Evolutionary conservation across 768 basidiomycete genomes (phyloP), one percentile per base, ranked within the genome.

Genomic region (Lactifluus piperatus): DNA sequence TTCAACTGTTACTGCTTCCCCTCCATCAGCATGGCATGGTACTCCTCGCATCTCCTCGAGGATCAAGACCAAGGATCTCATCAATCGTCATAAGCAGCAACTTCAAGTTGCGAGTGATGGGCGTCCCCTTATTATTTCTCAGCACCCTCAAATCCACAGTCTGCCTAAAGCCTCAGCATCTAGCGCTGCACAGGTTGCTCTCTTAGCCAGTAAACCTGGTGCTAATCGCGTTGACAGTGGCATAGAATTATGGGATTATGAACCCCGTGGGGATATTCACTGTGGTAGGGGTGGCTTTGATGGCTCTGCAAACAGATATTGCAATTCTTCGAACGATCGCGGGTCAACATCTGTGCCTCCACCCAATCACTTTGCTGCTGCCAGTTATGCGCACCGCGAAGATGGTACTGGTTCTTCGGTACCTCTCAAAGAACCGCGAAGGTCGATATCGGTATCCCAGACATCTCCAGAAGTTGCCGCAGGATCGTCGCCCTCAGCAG

Each of bases 11-110:
- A 26, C 34, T 5, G 14, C 14, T 5, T 20, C 54, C 5, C 10
- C 43, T 1, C 51, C 50, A 22, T 14, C 44, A 24, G 22, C 22
- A 6, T 41, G 49, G 44, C 51, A 39, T 43, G 29, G 36, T 53
- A 32, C 44, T 9, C 5, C 54, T 18, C 58, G 58, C 41, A 45
- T 30, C 24, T 16, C 54, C 11, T 32, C 60, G n/a, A 61, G 50
- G 30, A 51, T 61, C 4, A 61, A 26, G 29, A 61, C 60, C 2
- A 61, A 56, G n/a, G 60, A 56, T 26, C 60, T 61, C 30, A 61
- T 61, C 16, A 61, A 22, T 27, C 50, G 60, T 32, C 60, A 61
- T 47, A 61, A 61, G 44, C 50, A 27, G 14, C 54, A 34, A 18
- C 26, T 13, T 27, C 54, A 34, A 18, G 27, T 13, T 27, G 14